Evolutionary conservation across 2,329 filamentous ascomycete species (phyloP).

Genomic region (Cercospora sp.): DNA sequence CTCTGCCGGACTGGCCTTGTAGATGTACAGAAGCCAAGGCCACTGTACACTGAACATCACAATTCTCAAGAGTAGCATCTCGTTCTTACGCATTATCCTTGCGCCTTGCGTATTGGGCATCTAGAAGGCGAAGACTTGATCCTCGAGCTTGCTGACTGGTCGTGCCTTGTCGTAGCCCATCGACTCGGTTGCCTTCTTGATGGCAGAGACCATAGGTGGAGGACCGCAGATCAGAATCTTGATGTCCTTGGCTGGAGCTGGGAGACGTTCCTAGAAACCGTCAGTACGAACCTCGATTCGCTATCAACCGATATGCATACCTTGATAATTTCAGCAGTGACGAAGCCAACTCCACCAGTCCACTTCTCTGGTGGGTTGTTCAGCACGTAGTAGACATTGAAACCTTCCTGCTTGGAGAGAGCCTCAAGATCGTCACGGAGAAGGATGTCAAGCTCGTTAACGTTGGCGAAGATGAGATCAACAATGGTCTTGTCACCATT

Average conservation of each 20-base stretch:
- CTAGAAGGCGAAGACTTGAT: slow-evolving; percentile 95
- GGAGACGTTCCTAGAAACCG: slow-evolving; percentile 66
- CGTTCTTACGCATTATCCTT: not conserved
- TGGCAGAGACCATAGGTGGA: slow-evolving; percentile 91
- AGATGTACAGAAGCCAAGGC: not conserved
- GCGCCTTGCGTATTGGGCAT: not conserved
- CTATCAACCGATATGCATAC: slow-evolving; percentile 42
- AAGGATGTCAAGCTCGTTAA: slow-evolving; percentile 87
- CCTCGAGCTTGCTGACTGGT: slow-evolving; percentile 94
- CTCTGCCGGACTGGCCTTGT: not conserved
- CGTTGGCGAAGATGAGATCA: slow-evolving; percentile 95
- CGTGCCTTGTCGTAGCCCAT: slow-evolving; percentile 90
- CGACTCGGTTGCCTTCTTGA: slow-evolving; percentile 92
- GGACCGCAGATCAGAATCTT: slow-evolving; percentile 95
- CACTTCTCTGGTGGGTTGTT: slow-evolving; percentile 93
- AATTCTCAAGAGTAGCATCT: not conserved
- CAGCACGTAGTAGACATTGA: slow-evolving; percentile 90
- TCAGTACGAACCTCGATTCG: slow-evolving; percentile 14
- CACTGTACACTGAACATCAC: not conserved
- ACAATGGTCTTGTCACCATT: slow-evolving; percentile 75
- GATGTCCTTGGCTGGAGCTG: slow-evolving; percentile 79
- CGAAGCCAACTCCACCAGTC: slow-evolving; percentile 90
- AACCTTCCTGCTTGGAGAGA: slow-evolving; percentile 74
- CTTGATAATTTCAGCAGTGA: slow-evolving; percentile 93
- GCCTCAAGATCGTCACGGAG: slow-evolving; percentile 87